A percentile compares a stretch with the other conserved stretches of the same genome.
phyloP scores from a whole-genome alignment of 192 early-diverging fungal genomes.

The Linnemannia zychae region DNA sequence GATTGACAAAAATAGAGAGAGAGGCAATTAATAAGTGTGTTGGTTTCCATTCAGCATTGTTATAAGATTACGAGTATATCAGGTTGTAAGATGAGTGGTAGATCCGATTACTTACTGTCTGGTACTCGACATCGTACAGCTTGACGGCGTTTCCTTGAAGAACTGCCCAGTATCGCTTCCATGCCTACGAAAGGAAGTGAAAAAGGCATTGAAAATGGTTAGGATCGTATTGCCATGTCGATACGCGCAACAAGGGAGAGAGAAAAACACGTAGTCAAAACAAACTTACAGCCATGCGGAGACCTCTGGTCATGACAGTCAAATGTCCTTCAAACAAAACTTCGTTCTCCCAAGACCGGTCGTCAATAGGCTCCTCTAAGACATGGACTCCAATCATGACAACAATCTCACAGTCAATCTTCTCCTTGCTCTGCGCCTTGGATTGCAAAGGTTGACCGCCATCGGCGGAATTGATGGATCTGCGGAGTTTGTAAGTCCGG shows the following conservation, averaged over 20 bases:
- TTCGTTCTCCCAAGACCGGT: slow-evolving; percentile 46
- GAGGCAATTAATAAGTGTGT: slow-evolving; percentile 1
- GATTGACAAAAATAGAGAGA: no score
- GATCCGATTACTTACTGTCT: slow-evolving; percentile 14
- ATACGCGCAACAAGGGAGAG: not conserved
- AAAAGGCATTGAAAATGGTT: not conserved
- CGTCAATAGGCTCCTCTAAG: slow-evolving; percentile 45
- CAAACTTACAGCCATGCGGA: slow-evolving; percentile 23
- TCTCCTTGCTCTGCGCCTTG: slow-evolving; percentile 30
- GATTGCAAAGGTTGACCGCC: not conserved
- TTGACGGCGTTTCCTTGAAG: slow-evolving; percentile 37
- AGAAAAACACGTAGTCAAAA: not conserved
- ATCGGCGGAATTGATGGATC: not conserved
- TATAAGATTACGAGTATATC: no score
- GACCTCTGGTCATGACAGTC: slow-evolving; percentile 44
- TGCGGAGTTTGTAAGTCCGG: slow-evolving; percentile 39
- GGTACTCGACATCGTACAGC: slow-evolving; percentile 51
- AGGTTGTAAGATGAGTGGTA: not conserved
- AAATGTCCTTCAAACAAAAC: slow-evolving; percentile 27
- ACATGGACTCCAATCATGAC: slow-evolving; percentile 52
- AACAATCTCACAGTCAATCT: slow-evolving; percentile 47
- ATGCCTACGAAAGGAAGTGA: slow-evolving; percentile 20
- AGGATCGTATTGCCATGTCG: no score
- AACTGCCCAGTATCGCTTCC: slow-evolving; percentile 54
- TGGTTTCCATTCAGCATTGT: no score